A percentile compares a stretch with the other conserved stretches of the same genome.
Conservation (phyloP, 768 basidiomycete genomes). For the Lyophyllum decastes region DNA sequence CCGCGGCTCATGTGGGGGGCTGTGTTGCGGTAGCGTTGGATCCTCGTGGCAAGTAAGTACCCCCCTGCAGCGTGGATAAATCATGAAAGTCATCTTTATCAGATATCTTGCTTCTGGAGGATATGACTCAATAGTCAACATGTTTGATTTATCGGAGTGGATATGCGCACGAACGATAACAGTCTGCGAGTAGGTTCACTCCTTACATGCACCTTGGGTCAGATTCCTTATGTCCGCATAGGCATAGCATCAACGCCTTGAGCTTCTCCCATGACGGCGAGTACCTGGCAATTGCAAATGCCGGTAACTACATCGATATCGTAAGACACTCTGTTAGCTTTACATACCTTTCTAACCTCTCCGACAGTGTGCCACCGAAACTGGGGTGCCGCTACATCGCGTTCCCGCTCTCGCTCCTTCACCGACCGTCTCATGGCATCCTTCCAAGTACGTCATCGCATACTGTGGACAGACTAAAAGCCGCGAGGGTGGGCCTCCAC, state of each 20-base stretch:
- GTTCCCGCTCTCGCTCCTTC: constrained; percentile 71
- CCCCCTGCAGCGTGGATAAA: neutral
- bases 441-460: constrained; percentile 77
- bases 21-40: constrained; percentile 76
- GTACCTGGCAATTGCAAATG: constrained; percentile 75
- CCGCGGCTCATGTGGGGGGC: constrained; percentile 80
- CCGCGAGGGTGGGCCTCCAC: constrained; percentile 64
- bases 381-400: constrained; percentile 72
- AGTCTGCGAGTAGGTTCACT: constrained; percentile 69
- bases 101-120: constrained; percentile 83
- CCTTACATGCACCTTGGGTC: neutral
- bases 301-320: constrained; percentile 75
- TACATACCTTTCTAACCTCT: constrained; percentile 1
- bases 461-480: constrained; percentile 78
- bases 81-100: constrained; percentile 1
- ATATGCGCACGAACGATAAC: constrained; percentile 77
- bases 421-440: constrained; percentile 82
- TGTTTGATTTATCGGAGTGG: constrained; percentile 82
- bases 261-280: constrained; percentile 87
- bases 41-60: constrained; percentile 67
- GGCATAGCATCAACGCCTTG: constrained; percentile 69
- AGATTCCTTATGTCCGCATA: constrained; percentile 25
- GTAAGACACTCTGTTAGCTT: constrained; percentile 42
- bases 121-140: constrained; percentile 78
- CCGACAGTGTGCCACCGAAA: constrained; percentile 75